Conservation (phyloP, 129 eudicot genomes). For the Tagetes erecta region DNA sequence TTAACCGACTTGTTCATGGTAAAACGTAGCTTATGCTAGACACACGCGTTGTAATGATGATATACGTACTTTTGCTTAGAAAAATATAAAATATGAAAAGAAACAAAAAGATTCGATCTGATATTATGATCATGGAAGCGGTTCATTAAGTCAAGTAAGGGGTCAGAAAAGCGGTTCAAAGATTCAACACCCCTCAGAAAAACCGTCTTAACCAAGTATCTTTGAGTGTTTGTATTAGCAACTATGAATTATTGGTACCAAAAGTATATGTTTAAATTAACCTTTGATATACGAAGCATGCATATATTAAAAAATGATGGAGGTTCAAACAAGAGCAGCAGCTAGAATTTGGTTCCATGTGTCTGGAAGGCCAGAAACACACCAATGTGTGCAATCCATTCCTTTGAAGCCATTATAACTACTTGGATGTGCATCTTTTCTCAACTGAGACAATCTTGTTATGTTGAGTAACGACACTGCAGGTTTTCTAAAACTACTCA, state of each 20-base stretch:
- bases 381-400: constrained; percentile 88
- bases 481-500: constrained; percentile 38
- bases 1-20: not conserved
- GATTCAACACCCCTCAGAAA: not conserved
- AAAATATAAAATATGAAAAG: too few species aligned
- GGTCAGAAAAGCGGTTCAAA: not conserved
- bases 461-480: constrained; percentile 52
- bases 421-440: constrained; percentile 74
- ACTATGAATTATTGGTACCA: not conserved
- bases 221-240: not conserved
- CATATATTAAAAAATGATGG: not conserved
- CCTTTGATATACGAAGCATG: constrained; percentile 9
- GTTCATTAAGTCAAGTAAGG: not conserved
- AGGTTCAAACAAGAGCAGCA: constrained; percentile 35
- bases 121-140: not conserved
- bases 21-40: too few species aligned
- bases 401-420: constrained; percentile 44
- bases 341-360: constrained; percentile 66
- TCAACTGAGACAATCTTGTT: constrained; percentile 53
- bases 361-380: constrained; percentile 71
- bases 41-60: too few species aligned
- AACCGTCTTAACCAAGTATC: too few species aligned
- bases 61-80: too few species aligned
- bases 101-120: not conserved
- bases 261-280: not conserved